These are phyloP conservation scores for Candida boleticola DNA, from an alignment of 805 yeast species.

Conservation along the genomic window DNA sequence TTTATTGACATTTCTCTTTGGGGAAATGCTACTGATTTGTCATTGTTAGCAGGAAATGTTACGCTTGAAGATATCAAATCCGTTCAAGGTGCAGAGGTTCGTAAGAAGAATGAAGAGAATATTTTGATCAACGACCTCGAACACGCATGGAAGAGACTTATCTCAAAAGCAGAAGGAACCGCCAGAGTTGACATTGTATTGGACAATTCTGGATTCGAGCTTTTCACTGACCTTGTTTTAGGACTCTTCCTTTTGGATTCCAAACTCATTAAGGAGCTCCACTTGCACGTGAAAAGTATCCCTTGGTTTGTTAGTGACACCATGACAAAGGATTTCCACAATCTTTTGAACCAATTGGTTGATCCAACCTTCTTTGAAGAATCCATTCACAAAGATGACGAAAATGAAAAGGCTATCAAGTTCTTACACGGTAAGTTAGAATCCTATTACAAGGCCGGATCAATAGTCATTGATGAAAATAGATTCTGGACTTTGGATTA, in stretches of 20 bases:
- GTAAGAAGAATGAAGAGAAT: slow-evolving; percentile 77
- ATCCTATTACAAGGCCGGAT: slow-evolving; percentile 16
- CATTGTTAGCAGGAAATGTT: slow-evolving; percentile 83
- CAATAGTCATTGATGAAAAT: slow-evolving; percentile 41
- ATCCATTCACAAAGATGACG: slow-evolving; percentile 14
- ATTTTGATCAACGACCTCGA: slow-evolving; percentile 75
- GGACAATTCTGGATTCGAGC: slow-evolving; percentile 94
- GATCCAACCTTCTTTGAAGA: slow-evolving; percentile 52
- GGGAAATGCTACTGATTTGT: slow-evolving; percentile 98
- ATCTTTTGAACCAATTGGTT: slow-evolving; percentile 54
- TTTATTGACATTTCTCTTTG: slow-evolving; percentile 86
- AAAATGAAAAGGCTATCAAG: slow-evolving; percentile 20
- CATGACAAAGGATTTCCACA: slow-evolving; percentile 72
- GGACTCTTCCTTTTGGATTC: slow-evolving; percentile 53
- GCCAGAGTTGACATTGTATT: slow-evolving; percentile 76
- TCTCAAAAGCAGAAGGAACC: slow-evolving; percentile 17
- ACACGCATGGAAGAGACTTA: slow-evolving; percentile 57
- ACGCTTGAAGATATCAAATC: slow-evolving; percentile 81
- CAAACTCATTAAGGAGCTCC: slow-evolving; percentile 59
- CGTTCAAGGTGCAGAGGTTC: slow-evolving; percentile 85
- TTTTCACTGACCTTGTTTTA: slow-evolving; percentile 47
- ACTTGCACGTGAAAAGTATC: slow-evolving; percentile 81
- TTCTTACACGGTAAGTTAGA: slow-evolving; percentile 20
- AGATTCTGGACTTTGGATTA: slow-evolving; percentile 84
- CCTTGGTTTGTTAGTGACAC: slow-evolving; percentile 99